Evolutionary conservation across 1,284 basidiomycete species (phyloP).

Genomic region (Stereum hirsutum): DNA sequence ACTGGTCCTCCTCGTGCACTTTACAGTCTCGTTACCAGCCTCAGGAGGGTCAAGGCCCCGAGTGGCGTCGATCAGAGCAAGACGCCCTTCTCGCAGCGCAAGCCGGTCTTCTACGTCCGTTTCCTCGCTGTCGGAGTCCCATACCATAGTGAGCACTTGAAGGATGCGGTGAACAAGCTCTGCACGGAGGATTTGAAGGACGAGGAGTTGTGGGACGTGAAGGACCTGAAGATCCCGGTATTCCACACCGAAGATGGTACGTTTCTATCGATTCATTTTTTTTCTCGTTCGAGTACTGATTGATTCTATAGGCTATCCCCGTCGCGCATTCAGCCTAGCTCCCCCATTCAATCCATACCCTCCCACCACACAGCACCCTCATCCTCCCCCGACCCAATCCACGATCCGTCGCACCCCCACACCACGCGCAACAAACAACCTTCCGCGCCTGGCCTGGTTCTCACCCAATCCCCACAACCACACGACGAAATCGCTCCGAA

Average conservation of each 20-base stretch:
- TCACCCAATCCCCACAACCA: too few relatives aligned
- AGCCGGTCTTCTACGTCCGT: slow-evolving; percentile 87
- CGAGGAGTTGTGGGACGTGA: slow-evolving; percentile 74
- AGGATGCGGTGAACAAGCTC: slow-evolving; percentile 71
- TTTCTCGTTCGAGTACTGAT: slow-evolving; percentile 6
- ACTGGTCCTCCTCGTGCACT: slow-evolving; percentile 89
- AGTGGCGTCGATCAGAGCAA: slow-evolving; percentile 90
- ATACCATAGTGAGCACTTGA: slow-evolving; percentile 87
- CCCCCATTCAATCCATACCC: too few relatives aligned
- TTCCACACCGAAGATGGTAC: slow-evolving; percentile 88
- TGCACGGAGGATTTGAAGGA: slow-evolving; percentile 66
- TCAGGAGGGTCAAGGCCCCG: slow-evolving; percentile 86
- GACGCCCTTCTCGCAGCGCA: slow-evolving; percentile 88
- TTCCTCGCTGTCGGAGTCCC: slow-evolving; percentile 94
- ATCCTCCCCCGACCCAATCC: too few relatives aligned
- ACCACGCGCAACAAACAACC: too few relatives aligned
- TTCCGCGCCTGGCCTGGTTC: too few relatives aligned
- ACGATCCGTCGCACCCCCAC: too few relatives aligned
- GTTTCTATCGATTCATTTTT: too few relatives aligned
- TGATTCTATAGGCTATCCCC: too few relatives aligned
- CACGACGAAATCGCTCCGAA: too few relatives aligned
- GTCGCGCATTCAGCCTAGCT: too few relatives aligned
- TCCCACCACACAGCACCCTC: too few relatives aligned
- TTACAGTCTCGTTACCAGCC: slow-evolving; percentile 85
- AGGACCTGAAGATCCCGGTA: slow-evolving; percentile 77